These are phyloP conservation scores for Chrysochromulina tobinii DNA, from an alignment of 78 protist species.

Conservation along the genomic window DNA sequence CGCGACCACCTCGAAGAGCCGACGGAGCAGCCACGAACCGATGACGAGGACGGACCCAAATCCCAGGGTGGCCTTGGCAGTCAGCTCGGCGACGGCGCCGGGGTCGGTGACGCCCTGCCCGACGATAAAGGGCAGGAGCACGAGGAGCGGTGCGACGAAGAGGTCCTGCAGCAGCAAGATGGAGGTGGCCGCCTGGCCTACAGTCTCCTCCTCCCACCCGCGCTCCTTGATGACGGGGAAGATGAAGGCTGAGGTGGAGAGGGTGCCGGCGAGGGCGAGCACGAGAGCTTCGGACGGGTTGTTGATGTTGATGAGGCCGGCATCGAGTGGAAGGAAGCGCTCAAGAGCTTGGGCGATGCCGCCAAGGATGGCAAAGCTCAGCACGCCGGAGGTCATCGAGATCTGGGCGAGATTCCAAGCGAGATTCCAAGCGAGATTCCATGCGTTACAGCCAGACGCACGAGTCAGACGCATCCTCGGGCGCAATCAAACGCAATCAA, in stretches of 20 bases:
- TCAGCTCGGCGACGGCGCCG: neutral
- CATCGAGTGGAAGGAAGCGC: neutral
- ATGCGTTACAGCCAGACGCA: too few relatives aligned
- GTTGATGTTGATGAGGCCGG: neutral
- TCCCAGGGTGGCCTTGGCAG: neutral
- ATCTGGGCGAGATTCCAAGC: too few relatives aligned
- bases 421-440: too few relatives aligned
- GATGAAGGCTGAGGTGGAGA: slow-evolving; percentile 18
- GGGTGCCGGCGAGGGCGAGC: neutral
- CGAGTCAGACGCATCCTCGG: too few relatives aligned
- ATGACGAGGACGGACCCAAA: neutral
- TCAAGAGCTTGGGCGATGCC: neutral
- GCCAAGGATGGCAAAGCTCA: neutral
- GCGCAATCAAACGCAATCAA: too few relatives aligned
- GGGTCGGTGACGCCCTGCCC: neutral
- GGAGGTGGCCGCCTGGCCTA: neutral
- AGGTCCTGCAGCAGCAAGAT: slow-evolving; percentile 14
- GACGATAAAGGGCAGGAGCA: neutral
- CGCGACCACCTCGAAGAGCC: neutral
- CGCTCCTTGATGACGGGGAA: neutral
- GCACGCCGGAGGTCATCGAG: neutral
- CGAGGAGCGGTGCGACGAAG: neutral
- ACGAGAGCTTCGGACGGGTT: neutral
- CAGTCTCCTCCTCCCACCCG: neutral
- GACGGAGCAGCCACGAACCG: neutral